Percentiles rank a stretch among this genome's conserved stretches.
Evolutionary conservation across 768 basidiomycete genomes (phyloP).

Genomic region (Clavaria fumosa): DNA sequence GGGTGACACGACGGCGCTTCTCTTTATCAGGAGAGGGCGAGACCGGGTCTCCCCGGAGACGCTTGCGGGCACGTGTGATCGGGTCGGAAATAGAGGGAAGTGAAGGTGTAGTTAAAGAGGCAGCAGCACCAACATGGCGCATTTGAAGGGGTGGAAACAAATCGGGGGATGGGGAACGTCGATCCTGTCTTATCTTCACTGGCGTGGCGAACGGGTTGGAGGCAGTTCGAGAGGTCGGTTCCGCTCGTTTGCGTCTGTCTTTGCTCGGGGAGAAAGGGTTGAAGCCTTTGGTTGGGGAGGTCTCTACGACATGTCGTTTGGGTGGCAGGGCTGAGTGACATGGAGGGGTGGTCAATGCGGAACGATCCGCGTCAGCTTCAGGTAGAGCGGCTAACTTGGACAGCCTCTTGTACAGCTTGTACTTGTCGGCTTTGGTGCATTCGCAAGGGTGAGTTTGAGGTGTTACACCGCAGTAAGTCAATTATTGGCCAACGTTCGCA

Average conservation of each 20-base stretch:
- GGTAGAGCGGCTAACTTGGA: constrained; percentile 28
- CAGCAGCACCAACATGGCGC: constrained; percentile 10
- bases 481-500: too few species aligned
- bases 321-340: constrained; percentile 19
- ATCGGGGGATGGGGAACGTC: constrained; percentile 20
- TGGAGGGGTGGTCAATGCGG: constrained; percentile 25
- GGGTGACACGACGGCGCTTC: constrained; percentile 45
- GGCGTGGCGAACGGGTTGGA: constrained; percentile 35
- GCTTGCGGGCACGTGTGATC: constrained; percentile 59
- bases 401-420: constrained; percentile 69
- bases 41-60: constrained; percentile 68
- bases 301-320: constrained; percentile 23
- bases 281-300: constrained; percentile 37
- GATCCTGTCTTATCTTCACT: constrained; percentile 19
- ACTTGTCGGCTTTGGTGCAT: too few species aligned
- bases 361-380: constrained; percentile 8
- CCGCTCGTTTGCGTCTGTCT: constrained; percentile 34
- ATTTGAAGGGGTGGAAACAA: constrained; percentile 24
- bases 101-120: constrained; percentile 13
- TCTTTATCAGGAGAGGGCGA: constrained; percentile 71
- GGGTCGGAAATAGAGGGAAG: constrained; percentile 25
- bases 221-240: constrained; percentile 10
- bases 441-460: constrained; percentile 27
- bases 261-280: constrained; percentile 77
- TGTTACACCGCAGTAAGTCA: background rate